Percentiles rank a stretch among this genome's conserved stretches.
Conservation (phyloP, 129 eudicot species). For the Artemisia argyi region DNA sequence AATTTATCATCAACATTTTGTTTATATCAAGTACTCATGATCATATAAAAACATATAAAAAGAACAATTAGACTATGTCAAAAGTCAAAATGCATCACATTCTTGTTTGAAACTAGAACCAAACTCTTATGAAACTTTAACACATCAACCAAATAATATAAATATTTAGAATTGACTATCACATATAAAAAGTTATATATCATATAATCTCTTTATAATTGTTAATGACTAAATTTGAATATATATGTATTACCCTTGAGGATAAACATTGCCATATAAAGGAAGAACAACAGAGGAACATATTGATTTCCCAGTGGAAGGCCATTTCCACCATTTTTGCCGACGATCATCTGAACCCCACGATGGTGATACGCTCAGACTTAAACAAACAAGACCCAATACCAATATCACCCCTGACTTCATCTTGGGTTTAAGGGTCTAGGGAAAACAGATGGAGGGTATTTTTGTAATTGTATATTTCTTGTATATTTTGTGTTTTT, state of each 20-base stretch:
- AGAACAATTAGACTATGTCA: not conserved
- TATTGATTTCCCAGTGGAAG: constrained; percentile 37
- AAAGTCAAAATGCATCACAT: constrained; percentile 1
- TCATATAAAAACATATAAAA: not conserved
- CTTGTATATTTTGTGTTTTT: too few species aligned
- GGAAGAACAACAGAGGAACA: constrained; percentile 70
- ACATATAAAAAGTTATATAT: not conserved
- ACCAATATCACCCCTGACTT: constrained; percentile 31
- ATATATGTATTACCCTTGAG: constrained; percentile 57
- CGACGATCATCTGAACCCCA: constrained; percentile 49
- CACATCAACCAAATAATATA: not conserved
- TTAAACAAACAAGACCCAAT: constrained; percentile 23
- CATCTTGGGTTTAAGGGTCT: constrained; percentile 10
- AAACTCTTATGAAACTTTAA: not conserved
- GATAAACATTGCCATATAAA: constrained; percentile 86
- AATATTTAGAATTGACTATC: too few species aligned
- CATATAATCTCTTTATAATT: not conserved
- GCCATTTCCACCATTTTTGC: constrained; percentile 64
- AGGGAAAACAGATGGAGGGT: constrained; percentile 12
- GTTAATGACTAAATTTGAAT: not conserved
- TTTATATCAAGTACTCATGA: too few species aligned
- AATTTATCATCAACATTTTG: too few species aligned
- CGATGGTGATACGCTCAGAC: constrained; percentile 23
- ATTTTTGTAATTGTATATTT: constrained; percentile 15
- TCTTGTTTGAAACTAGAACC: constrained; percentile 8